These are phyloP conservation scores for Ophiostoma fasciatum DNA, from an alignment of 2,329 filamentous ascomycete species.

Conservation along the genomic window DNA sequence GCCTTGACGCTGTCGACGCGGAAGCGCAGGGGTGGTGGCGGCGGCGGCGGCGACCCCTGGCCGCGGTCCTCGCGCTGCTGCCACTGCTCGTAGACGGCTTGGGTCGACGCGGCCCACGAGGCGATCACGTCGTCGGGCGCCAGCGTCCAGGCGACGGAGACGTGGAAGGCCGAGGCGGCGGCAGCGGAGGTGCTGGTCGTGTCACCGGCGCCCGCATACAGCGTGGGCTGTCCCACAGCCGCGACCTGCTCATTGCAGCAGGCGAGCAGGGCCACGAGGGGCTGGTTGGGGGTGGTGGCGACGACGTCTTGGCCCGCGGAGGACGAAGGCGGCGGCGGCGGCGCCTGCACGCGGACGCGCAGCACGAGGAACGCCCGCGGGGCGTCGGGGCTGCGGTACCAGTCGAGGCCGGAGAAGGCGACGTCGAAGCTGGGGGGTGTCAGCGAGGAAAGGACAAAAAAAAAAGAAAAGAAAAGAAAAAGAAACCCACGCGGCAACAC, in stretches of 20 bases:
- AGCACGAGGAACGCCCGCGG: constrained; percentile 77
- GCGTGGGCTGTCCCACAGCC: constrained; percentile 47
- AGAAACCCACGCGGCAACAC: background rate
- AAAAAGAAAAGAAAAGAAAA: background rate
- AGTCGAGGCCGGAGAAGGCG: constrained; percentile 25
- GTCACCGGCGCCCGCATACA: constrained; percentile 41
- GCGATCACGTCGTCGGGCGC: constrained; percentile 25
- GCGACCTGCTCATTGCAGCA: constrained; percentile 50
- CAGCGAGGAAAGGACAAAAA: background rate
- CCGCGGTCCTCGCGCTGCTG: too few species aligned
- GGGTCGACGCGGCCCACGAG: constrained; percentile 25
- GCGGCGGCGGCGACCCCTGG: too few species aligned
- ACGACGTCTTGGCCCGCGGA: too few species aligned
- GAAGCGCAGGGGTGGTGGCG: constrained; percentile 26
- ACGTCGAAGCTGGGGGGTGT: constrained; percentile 21
- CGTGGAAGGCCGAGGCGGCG: constrained; percentile 48
- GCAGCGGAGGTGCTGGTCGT: constrained; percentile 11
- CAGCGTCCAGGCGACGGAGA: constrained; percentile 80
- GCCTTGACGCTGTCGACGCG: constrained; percentile 49
- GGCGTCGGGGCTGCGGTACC: constrained; percentile 39
- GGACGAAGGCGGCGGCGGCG: too few species aligned
- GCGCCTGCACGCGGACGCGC: constrained; percentile 27
- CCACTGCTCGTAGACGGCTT: constrained; percentile 15
- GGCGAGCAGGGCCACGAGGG: constrained; percentile 46
- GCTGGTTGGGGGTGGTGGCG: constrained; percentile 25